phyloP scores from a whole-genome alignment of 2,329 filamentous ascomycete genomes.

The Trichophyton rubrum region DNA sequence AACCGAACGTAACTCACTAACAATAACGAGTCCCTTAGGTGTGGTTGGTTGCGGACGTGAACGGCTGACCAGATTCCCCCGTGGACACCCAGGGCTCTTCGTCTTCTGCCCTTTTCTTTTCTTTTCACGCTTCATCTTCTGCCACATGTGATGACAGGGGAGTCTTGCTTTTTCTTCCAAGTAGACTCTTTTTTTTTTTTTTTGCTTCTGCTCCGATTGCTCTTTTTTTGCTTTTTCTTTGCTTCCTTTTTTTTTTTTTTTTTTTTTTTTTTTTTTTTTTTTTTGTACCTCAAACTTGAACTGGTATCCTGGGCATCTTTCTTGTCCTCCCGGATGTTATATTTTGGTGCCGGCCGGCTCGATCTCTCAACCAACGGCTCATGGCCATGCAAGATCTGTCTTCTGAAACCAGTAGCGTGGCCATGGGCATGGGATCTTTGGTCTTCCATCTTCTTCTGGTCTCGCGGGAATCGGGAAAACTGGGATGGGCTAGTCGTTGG shows the following conservation, averaged over 20 bases:
- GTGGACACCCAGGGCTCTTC: no score
- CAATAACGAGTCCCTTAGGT: no score
- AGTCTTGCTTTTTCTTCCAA: background rate
- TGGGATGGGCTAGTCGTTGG: no score
- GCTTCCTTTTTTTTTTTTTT: no score
- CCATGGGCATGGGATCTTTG: background rate
- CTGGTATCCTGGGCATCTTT: no score
- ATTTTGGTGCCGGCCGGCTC: no score
- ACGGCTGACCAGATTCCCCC: background rate
- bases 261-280: background rate
- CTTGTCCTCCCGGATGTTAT: no score
- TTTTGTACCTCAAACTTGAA: no score
- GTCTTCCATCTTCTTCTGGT: background rate
- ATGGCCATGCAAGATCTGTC: background rate
- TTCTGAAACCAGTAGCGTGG: background rate
- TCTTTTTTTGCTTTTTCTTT: no score
- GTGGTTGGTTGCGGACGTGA: no score
- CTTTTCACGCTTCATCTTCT: background rate
- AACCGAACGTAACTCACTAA: no score
- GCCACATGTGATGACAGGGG: conserved; percentile 1
- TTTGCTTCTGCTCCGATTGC: background rate
- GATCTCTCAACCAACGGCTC: background rate
- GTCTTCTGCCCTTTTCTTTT: background rate
- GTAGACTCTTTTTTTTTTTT: background rate
- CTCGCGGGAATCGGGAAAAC: background rate